Evolutionary conservation across 164 flowering plant genomes (phyloP).

Genomic region (Magnolia changhungtana): DNA sequence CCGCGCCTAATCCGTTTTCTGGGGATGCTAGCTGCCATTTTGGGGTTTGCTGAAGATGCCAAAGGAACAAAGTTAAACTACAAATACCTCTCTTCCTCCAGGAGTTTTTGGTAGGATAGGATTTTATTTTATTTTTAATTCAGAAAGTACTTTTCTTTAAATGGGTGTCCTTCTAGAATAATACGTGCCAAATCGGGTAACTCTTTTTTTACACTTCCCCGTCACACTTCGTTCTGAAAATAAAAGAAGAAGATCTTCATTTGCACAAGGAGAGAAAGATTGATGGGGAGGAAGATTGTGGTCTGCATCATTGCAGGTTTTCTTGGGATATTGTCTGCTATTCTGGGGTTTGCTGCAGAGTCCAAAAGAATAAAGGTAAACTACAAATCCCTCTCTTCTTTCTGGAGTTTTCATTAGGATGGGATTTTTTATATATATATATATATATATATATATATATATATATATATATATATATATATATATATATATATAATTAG

Average conservation of each 20-base stretch:
- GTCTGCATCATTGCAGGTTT: conserved; percentile 57
- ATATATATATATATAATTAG: neutral
- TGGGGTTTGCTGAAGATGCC: conserved; percentile 83
- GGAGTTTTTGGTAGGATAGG: too few species aligned
- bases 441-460: too few species aligned
- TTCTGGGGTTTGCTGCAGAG: conserved; percentile 78
- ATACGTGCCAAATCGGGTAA: too few species aligned
- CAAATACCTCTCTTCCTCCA: neutral
- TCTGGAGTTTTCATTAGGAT: neutral
- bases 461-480: too few species aligned
- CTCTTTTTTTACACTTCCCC: too few species aligned
- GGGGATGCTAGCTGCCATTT: conserved; percentile 58
- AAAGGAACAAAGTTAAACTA: conserved; percentile 59
- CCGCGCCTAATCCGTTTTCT: conserved; percentile 23
- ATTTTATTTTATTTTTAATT: too few species aligned
- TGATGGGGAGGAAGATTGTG: conserved; percentile 56
- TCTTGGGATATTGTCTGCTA: conserved; percentile 62
- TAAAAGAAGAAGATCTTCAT: neutral
- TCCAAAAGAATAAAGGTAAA: conserved; percentile 70
- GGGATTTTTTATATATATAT: too few species aligned
- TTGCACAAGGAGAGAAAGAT: conserved; percentile 7
- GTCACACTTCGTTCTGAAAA: too few species aligned
- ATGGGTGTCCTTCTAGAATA: too few species aligned
- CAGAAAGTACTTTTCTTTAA: too few species aligned
- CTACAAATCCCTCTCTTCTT: neutral